phyloP scores from a whole-genome alignment of 2,329 filamentous ascomycete species.

The Colletotrichum sp. region DNA sequence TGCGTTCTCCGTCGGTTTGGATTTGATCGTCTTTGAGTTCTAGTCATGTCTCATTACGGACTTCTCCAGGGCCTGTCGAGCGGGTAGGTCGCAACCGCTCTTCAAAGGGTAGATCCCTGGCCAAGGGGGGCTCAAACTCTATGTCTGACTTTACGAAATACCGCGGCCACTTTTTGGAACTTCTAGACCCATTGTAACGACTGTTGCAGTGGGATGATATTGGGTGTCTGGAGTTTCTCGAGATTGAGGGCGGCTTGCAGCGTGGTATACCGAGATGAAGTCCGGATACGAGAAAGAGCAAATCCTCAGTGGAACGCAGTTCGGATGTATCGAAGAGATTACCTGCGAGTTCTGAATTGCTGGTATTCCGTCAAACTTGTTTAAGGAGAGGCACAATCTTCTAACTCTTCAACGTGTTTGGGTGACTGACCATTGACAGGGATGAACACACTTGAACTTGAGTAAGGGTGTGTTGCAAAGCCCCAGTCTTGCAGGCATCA shows the following conservation, averaged over 20 bases:
- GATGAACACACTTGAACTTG: not conserved
- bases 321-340: not conserved
- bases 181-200: not conserved
- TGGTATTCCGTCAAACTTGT: not conserved
- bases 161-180: not conserved
- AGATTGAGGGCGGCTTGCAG: not conserved
- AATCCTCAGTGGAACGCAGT: fast-evolving
- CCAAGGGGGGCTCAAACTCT: not conserved
- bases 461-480: not conserved
- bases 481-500: not conserved
- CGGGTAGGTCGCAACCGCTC: not conserved
- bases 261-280: not conserved
- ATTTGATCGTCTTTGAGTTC: not conserved
- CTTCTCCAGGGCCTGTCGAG: not conserved
- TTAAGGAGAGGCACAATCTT: not conserved
- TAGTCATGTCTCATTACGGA: not conserved
- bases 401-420: not conserved
- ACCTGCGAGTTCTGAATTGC: fast-evolving
- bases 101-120: not conserved
- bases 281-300: not conserved
- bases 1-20: not conserved
- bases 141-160: not conserved
- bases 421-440: not conserved
- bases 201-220: fast-evolving
- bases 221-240: not conserved